Conservation (phyloP, 768 basidiomycete genomes). For the Tylopilus cervinicoccineus region DNA sequence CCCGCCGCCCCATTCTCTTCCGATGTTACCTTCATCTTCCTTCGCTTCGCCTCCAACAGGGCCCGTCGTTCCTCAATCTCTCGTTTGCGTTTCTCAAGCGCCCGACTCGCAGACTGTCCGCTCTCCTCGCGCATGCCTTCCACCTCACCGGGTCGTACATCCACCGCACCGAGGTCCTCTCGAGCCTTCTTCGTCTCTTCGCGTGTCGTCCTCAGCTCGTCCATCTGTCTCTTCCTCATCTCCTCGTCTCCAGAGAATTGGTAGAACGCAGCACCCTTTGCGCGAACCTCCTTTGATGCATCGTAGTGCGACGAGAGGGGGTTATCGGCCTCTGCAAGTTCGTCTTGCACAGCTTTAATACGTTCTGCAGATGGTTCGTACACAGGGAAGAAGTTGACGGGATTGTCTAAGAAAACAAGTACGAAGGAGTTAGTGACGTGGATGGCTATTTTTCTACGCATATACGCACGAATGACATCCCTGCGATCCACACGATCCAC, state of each 20-base stretch:
- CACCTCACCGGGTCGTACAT: constrained; percentile 63
- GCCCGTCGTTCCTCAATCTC: constrained; percentile 64
- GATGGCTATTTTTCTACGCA: neutral
- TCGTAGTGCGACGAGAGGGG: constrained; percentile 81
- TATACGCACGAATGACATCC: constrained; percentile 52
- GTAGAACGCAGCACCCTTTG: constrained; percentile 88
- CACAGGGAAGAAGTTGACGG: constrained; percentile 80
- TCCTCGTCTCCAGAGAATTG: constrained; percentile 88
- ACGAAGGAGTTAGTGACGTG: constrained; percentile 2
- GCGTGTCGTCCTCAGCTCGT: constrained; percentile 63
- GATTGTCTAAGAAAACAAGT: constrained; percentile 58
- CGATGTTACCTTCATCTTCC: constrained; percentile 39
- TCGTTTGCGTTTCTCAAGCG: constrained; percentile 64
- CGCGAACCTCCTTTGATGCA: constrained; percentile 74
- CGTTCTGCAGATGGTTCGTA: constrained; percentile 84
- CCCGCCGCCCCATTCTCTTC: constrained; percentile 1
- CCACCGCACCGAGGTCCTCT: constrained; percentile 56
- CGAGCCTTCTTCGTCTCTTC: constrained; percentile 67
- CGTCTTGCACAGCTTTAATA: constrained; percentile 67
- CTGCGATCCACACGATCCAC: constrained; percentile 30
- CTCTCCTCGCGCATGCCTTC: constrained; percentile 64
- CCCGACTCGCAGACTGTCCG: constrained; percentile 40
- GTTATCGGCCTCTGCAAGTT: constrained; percentile 62
- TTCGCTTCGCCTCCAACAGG: constrained; percentile 63
- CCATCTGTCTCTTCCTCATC: constrained; percentile 74